Evolutionary conservation across 2,329 filamentous ascomycete genomes (phyloP).

Genomic region (Simplicillium aogashimaense): DNA sequence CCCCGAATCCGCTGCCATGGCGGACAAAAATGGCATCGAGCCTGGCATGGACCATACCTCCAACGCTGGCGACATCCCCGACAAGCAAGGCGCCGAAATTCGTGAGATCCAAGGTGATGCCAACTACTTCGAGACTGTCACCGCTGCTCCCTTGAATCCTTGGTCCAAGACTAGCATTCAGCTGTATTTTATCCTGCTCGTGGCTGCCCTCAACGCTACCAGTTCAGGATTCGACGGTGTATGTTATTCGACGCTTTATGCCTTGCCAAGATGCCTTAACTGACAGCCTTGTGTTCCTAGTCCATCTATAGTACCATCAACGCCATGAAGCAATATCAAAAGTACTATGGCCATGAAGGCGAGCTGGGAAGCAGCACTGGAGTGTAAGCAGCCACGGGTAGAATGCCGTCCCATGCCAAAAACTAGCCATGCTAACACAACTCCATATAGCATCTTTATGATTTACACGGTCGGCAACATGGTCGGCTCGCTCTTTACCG

Average conservation of each 20-base stretch:
- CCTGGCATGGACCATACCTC: constrained; percentile 6
- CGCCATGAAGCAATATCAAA: constrained; percentile 18
- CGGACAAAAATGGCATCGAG: too few relatives aligned
- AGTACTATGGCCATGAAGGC: constrained; percentile 14
- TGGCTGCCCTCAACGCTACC: constrained; percentile 25
- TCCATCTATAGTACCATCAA: constrained; percentile 21
- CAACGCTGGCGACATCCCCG: constrained; percentile 7
- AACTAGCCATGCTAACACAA: background rate
- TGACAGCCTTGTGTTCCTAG: constrained; percentile 6
- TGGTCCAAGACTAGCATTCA: constrained; percentile 23
- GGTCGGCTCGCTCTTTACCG: constrained; percentile 26
- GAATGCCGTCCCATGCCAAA: constrained; percentile 7
- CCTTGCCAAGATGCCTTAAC: background rate
- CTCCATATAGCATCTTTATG: constrained; percentile 26
- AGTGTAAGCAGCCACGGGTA: constrained; percentile 10
- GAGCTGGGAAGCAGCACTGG: constrained; percentile 18
- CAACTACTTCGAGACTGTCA: constrained; percentile 16
- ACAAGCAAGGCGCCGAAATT: constrained; percentile 13
- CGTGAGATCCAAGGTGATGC: constrained; percentile 18
- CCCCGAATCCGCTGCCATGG: too few relatives aligned
- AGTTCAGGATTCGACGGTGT: constrained; percentile 27
- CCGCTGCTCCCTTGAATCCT: constrained; percentile 17
- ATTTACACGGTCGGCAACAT: constrained; percentile 36
- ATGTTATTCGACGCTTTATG: constrained; percentile 6
- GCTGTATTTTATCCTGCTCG: constrained; percentile 23